phyloP scores from a whole-genome alignment of 495 filamentous ascomycete genomes.

The Talaromyces wortmannii region DNA sequence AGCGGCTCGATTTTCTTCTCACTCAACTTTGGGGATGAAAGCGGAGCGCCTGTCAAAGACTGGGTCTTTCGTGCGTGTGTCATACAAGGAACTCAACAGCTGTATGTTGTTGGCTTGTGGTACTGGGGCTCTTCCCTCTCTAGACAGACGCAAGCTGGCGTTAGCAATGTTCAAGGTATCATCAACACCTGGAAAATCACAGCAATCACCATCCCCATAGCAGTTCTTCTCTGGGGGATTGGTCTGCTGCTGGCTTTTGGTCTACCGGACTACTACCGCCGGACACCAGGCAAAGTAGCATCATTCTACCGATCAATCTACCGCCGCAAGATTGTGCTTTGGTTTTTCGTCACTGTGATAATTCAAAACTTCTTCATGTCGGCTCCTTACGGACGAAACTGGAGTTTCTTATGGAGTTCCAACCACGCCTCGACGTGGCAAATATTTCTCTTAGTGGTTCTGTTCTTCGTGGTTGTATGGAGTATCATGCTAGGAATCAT shows the following conservation, averaged over 20 bases:
- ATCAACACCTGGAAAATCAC: constrained; percentile 42
- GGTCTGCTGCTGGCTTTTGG: constrained; percentile 37
- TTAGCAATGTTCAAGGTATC: constrained; percentile 24
- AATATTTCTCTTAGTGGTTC: constrained; percentile 32
- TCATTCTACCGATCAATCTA: constrained; percentile 43
- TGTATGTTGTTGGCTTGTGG: constrained; percentile 44
- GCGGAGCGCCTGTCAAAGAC: constrained; percentile 37
- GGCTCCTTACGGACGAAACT: constrained; percentile 43
- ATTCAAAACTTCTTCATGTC: constrained; percentile 44
- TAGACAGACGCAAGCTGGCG: constrained; percentile 24
- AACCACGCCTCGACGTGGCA: constrained; percentile 38
- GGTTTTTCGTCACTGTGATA: constrained; percentile 42
- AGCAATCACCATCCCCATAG: constrained; percentile 37
- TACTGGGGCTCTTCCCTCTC: constrained; percentile 44
- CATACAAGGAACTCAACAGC: constrained; percentile 44
- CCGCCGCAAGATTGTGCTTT: constrained; percentile 41
- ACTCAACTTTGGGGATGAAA: constrained; percentile 46
- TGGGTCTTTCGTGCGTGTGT: constrained; percentile 48
- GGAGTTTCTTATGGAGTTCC: constrained; percentile 43
- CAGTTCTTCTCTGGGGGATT: constrained; percentile 32
- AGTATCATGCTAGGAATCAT: constrained; percentile 30
- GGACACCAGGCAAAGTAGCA: constrained; percentile 60
- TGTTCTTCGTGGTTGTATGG: constrained; percentile 42
- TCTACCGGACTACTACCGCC: constrained; percentile 45
- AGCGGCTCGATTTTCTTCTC: constrained; percentile 45